Conservation (phyloP, 2,329 filamentous ascomycete species). For the Sclerotinia spermophila region DNA sequence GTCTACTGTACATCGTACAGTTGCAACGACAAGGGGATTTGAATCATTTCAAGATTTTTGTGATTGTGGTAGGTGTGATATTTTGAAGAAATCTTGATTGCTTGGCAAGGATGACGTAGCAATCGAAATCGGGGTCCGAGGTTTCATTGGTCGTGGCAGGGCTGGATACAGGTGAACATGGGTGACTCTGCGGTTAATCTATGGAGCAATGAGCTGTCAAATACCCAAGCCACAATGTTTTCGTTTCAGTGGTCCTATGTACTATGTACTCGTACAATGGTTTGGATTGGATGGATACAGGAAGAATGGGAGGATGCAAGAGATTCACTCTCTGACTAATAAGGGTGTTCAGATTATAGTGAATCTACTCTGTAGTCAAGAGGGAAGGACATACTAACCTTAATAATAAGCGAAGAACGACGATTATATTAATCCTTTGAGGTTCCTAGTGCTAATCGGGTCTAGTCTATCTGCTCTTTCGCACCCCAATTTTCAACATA, state of each 20-base stretch:
- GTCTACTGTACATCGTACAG: background rate
- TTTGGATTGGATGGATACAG: background rate
- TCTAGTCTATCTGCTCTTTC: background rate
- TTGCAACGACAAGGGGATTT: background rate
- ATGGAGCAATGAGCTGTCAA: constrained; percentile 17
- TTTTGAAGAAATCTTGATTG: background rate
- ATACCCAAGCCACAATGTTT: background rate
- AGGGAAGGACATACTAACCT: background rate
- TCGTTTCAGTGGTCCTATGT: background rate
- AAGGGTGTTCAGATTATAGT: background rate
- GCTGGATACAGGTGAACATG: background rate
- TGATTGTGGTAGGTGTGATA: background rate
- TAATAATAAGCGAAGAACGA: background rate
- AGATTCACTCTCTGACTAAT: background rate
- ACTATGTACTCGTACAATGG: background rate
- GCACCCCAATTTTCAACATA: background rate
- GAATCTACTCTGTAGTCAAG: background rate
- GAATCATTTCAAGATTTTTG: constrained; percentile 5
- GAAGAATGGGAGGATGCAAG: background rate
- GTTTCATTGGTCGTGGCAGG: background rate
- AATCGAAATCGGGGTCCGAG: background rate
- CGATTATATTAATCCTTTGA: rapidly evolving
- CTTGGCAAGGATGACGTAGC: constrained; percentile 13
- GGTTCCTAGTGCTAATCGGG: background rate
- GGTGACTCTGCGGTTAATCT: background rate